These are phyloP conservation scores for Chloranthus sessilifolius DNA, from an alignment of 164 flowering plant genomes.

Conservation along the genomic window DNA sequence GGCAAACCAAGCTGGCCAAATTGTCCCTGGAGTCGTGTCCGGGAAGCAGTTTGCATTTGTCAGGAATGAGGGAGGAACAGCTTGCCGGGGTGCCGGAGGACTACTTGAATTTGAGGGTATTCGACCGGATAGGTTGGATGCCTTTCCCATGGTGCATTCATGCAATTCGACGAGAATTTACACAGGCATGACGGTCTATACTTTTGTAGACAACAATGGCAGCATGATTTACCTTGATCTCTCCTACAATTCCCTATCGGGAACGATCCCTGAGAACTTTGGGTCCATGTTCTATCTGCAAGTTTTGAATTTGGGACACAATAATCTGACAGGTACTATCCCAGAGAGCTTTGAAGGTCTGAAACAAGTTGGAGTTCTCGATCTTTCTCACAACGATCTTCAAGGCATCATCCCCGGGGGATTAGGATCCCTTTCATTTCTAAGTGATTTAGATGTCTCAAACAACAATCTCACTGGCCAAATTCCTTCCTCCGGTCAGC, in stretches of 20 bases:
- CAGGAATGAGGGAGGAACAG: slow-evolving; percentile 78
- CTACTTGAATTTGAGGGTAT: slow-evolving; percentile 77
- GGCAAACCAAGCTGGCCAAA: slow-evolving; percentile 51
- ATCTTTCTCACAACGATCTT: slow-evolving; percentile 71
- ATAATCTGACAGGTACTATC: slow-evolving; percentile 50
- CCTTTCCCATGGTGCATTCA: slow-evolving; percentile 50
- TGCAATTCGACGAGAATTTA: slow-evolving; percentile 74
- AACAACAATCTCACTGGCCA: slow-evolving; percentile 76
- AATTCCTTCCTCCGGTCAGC: slow-evolving; percentile 76
- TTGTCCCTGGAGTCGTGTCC: slow-evolving; percentile 50
- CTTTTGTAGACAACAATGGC: slow-evolving; percentile 47
- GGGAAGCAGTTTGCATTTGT: slow-evolving; percentile 85
- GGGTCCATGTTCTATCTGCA: slow-evolving; percentile 64
- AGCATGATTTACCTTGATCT: slow-evolving; percentile 84
- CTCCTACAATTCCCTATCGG: slow-evolving; percentile 68
- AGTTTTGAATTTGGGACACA: slow-evolving; percentile 77
- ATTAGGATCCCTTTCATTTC: slow-evolving; percentile 57
- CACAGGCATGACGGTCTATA: slow-evolving; percentile 52
- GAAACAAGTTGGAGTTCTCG: slow-evolving; percentile 54
- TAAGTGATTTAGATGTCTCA: slow-evolving; percentile 78
- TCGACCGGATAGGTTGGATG: slow-evolving; percentile 40
- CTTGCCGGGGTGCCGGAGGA: slow-evolving; percentile 84
- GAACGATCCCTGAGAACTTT: slow-evolving; percentile 49
- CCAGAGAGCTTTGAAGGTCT: slow-evolving; percentile 62
- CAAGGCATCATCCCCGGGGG: slow-evolving; percentile 62